A percentile compares a stretch with the other conserved stretches of the same genome.
phyloP scores from a whole-genome alignment of 257 asterid species.

The Solanum chiquidenum region DNA sequence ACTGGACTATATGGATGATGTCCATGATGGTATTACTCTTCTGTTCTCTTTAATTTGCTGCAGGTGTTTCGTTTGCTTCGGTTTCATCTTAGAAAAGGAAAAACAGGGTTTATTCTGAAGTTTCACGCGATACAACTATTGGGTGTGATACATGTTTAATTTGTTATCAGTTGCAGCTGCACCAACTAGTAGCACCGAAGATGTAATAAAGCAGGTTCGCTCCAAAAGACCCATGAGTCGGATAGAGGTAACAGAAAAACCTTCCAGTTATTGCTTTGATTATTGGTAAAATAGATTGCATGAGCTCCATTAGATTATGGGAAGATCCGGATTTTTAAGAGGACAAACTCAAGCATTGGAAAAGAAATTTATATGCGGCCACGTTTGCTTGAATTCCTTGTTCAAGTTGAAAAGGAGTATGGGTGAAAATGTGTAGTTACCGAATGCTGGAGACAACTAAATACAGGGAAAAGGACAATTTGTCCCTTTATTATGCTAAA shows the following conservation, averaged over 20 bases:
- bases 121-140: not conserved
- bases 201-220: conserved; percentile 73
- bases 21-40: conserved; percentile 29
- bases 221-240: conserved; percentile 71
- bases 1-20: conserved; percentile 41
- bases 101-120: not conserved
- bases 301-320: not conserved
- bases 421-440: not conserved
- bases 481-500: not conserved
- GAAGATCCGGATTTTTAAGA: not conserved
- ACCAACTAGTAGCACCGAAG: conserved; percentile 57
- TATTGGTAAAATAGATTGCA: not conserved
- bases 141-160: not conserved
- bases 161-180: conserved; percentile 21
- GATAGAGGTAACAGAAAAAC: conserved; percentile 44
- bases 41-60: not conserved
- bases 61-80: not conserved
- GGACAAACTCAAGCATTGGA: not conserved
- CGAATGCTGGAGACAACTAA: not conserved
- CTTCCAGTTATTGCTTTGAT: not conserved
- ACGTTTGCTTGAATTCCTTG: not conserved
- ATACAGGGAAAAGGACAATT: not conserved
- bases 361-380: not conserved
- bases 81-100: not conserved
- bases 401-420: not conserved